Conservation (phyloP, 1,139 yeast genomes). For the Diutina mesorugosa region DNA sequence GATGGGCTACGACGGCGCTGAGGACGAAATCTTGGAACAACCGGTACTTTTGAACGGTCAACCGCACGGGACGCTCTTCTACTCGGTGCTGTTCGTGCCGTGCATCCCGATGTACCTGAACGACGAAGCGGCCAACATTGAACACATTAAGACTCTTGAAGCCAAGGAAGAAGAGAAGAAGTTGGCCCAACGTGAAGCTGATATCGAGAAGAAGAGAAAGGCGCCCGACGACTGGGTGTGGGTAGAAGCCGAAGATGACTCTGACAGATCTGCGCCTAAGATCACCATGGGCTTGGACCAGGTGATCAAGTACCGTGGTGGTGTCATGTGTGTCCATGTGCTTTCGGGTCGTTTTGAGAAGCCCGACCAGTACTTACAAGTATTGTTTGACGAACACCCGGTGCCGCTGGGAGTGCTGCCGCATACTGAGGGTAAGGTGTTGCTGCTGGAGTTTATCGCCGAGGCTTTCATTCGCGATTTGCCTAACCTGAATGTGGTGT, state of each 20-base stretch:
- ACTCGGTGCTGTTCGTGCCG: slow-evolving; percentile 53
- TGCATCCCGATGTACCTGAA: slow-evolving; percentile 44
- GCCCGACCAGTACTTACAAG: slow-evolving; percentile 39
- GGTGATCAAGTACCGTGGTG: slow-evolving; percentile 43
- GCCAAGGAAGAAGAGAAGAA: slow-evolving; percentile 18
- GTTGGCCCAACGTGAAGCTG: slow-evolving; percentile 11
- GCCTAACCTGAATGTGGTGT: slow-evolving; percentile 40
- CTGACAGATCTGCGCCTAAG: slow-evolving; percentile 29
- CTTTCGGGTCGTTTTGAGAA: slow-evolving; percentile 33
- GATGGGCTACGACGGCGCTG: slow-evolving; percentile 39
- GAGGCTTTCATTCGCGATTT: slow-evolving; percentile 59
- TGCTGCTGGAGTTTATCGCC: slow-evolving; percentile 32
- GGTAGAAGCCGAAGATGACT: slow-evolving; percentile 40
- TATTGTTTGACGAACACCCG: slow-evolving; percentile 50
- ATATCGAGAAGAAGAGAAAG: slow-evolving; percentile 21
- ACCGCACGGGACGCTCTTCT: slow-evolving; percentile 36
- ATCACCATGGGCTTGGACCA: slow-evolving; percentile 40
- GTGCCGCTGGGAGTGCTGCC: slow-evolving; percentile 46
- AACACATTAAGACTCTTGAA: slow-evolving; percentile 22
- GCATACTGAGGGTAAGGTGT: slow-evolving; percentile 23
- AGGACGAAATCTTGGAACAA: slow-evolving; percentile 26
- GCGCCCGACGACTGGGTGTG: slow-evolving; percentile 55
- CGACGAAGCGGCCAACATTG: slow-evolving; percentile 29
- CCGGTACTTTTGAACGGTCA: slow-evolving; percentile 31
- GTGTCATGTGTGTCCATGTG: slow-evolving; percentile 44